phyloP scores from a whole-genome alignment of 2,329 filamentous ascomycete species.

The Fonsecaea monophora region DNA sequence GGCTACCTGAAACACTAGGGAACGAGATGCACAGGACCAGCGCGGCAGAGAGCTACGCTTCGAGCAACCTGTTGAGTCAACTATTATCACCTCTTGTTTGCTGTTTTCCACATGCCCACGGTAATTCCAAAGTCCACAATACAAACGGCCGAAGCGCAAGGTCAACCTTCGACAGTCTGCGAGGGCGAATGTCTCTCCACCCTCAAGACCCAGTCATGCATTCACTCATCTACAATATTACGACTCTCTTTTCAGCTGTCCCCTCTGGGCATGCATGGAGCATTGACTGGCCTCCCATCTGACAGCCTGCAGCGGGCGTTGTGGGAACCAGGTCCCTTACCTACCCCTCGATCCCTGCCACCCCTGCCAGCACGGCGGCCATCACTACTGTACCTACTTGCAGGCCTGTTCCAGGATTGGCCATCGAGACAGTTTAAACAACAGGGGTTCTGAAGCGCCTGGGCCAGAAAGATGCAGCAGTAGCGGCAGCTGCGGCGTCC shows the following conservation, averaged over 20 bases:
- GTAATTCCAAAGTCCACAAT: neutral
- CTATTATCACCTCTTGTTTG: neutral
- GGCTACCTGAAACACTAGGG: conserved; percentile 35
- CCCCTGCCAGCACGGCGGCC: neutral
- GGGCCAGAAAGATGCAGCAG: neutral
- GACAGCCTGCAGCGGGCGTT: conserved; percentile 8
- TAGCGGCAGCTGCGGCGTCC: neutral
- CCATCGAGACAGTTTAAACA: neutral
- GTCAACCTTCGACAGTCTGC: neutral
- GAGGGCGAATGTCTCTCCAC: neutral
- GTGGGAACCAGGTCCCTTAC: neutral
- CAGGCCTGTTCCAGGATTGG: conserved; percentile 15
- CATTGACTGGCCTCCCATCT: conserved; percentile 10
- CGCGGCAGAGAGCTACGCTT: conserved; percentile 9
- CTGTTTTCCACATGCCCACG: neutral
- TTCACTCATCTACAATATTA: neutral
- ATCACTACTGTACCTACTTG: neutral
- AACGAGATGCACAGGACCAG: conserved; percentile 9
- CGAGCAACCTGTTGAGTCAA: too few species aligned
- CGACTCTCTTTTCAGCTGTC: conserved; percentile 16
- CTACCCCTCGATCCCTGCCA: conserved; percentile 13
- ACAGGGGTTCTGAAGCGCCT: conserved; percentile 6
- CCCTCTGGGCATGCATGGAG: neutral
- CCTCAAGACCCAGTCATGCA: neutral
- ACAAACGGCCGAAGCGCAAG: neutral